Evolutionary conservation across 495 filamentous ascomycete genomes (phyloP).

Genomic region (Aspergillus baeticus): DNA sequence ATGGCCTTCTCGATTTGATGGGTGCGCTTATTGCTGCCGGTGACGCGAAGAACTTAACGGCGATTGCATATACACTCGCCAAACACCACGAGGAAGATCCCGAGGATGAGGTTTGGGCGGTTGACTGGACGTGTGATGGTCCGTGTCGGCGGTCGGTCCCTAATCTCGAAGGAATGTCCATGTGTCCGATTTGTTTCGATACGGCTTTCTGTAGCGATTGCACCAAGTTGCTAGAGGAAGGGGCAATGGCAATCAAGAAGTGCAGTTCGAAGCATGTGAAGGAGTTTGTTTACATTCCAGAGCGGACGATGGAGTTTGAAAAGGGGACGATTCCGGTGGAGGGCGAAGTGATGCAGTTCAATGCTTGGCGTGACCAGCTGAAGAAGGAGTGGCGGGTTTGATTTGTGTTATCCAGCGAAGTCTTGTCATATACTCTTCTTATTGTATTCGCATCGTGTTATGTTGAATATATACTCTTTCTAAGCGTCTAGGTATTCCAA

Average conservation of each 20-base stretch:
- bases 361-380: constrained; percentile 6
- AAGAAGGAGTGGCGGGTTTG: constrained; percentile 4
- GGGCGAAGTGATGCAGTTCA: constrained; percentile 16
- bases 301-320: not conserved
- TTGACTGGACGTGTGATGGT: constrained; percentile 1
- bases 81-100: not conserved
- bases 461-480: no score
- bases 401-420: not conserved
- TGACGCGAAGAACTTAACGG: not conserved
- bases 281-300: constrained; percentile 8
- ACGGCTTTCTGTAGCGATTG: constrained; percentile 7
- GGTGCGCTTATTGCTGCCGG: not conserved
- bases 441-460: no score
- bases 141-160: not conserved
- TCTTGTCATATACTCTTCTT: no score
- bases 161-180: not conserved
- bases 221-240: not conserved
- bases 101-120: not conserved
- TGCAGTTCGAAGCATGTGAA: constrained; percentile 11
- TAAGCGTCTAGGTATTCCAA: no score
- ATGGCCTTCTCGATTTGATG: not conserved
- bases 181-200: constrained; percentile 14
- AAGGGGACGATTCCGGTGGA: constrained; percentile 7
- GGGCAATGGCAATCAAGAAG: constrained; percentile 3
- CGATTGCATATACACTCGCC: not conserved